Evolutionary conservation across 805 yeast species (phyloP).

Genomic region (Candida khao-thaluensis): DNA sequence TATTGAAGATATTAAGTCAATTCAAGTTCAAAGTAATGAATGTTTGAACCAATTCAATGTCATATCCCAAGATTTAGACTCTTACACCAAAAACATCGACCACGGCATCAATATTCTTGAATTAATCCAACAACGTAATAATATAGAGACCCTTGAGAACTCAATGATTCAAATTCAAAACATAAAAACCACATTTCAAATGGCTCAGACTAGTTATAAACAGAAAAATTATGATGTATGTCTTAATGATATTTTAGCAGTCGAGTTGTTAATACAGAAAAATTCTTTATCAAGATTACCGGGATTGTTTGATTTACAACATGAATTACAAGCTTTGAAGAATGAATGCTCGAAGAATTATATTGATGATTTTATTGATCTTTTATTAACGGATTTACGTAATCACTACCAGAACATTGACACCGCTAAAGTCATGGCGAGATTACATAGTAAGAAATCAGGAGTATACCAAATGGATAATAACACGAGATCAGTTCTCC

Average conservation of each 20-base stretch:
- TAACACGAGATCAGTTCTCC: conserved; percentile 43
- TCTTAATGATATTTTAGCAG: conserved; percentile 54
- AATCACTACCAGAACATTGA: conserved; percentile 53
- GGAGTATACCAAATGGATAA: conserved; percentile 38
- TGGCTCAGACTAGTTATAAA: conserved; percentile 42
- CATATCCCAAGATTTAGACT: conserved; percentile 46
- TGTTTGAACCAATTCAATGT: conserved; percentile 49
- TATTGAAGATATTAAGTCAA: conserved; percentile 69
- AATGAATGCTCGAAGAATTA: conserved; percentile 70
- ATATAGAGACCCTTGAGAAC: conserved; percentile 63
- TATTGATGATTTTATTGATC: conserved; percentile 53
- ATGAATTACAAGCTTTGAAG: conserved; percentile 53
- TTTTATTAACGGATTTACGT: conserved; percentile 61
- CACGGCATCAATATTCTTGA: conserved; percentile 52
- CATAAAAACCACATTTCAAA: conserved; percentile 25
- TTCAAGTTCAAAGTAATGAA: conserved; percentile 52
- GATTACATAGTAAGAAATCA: conserved; percentile 37
- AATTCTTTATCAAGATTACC: conserved; percentile 44
- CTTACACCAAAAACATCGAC: conserved; percentile 46
- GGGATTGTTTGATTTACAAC: conserved; percentile 51
- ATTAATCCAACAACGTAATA: conserved; percentile 51
- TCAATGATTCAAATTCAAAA: conserved; percentile 53
- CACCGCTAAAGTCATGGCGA: conserved; percentile 46
- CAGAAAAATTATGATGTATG: conserved; percentile 52
- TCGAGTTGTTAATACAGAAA: conserved; percentile 51